Base-by-base conservation (phyloP, 192 early-diverging fungal genomes). In the Linnemannia hyalina region DNA sequence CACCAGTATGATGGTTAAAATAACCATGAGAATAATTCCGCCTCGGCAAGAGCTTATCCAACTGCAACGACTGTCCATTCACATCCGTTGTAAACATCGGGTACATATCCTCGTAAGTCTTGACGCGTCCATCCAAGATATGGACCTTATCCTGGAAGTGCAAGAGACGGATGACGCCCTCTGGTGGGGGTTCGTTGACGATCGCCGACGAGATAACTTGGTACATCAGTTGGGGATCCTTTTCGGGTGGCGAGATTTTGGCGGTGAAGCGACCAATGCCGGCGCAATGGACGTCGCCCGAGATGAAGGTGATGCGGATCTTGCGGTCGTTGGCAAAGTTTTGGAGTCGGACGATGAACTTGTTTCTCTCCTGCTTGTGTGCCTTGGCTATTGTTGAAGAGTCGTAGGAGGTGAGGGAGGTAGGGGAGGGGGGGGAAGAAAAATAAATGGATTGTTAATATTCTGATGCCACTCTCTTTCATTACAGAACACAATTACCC, bases 191-290 rank as follows among this genome's bases (percentile, higher is more conserved):
- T 54, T 80, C 86, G 83, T 96, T 96, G 81, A 94, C 93, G 82
- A 97, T 97, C 18, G 95, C 96, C 54, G 92, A 93, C 5, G 96
- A 96, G 65, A 96, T 92, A 36, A 97, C 90, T 87, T 97, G 95
- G 72, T 91, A 91, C 96, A 97, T 97, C 63, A 93, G 88, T 16
- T 94, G 91, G 44, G 89, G 92, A 76, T 97, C 96, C 11, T 85
- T 82, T 82, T 94, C 92, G 4, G 52, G 92, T 87, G 76, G 92
- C 16, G 74, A 74, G 52, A 86, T 69, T 76, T 86, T 86, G 70
- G 84, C 79, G 0, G 75, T 76, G 79, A 87, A 75, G 23, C 90
- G 49, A 57, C 90, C 72, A 77, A 89, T 60, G 6, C 77, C 79
- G 63, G 71, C 81, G 70, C 77, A 91, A 83, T 93, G 92, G 49